These are phyloP conservation scores for Termitomyces heimii DNA, from an alignment of 768 basidiomycete species.

Conservation along the genomic window DNA sequence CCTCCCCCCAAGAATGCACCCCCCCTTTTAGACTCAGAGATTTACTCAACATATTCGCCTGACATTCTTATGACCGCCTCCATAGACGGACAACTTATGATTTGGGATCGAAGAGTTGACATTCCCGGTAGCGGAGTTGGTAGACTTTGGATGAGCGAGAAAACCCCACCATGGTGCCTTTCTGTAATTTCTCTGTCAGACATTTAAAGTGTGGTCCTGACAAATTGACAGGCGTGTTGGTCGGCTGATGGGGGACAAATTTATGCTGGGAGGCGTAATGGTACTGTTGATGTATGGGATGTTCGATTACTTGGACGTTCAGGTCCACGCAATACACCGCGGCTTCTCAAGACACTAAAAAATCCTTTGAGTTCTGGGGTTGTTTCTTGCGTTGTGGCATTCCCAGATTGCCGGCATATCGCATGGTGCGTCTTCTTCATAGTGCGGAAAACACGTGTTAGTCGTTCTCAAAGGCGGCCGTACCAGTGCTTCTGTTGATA, in stretches of 20 bases:
- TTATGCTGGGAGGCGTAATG: constrained; percentile 87
- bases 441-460: background rate
- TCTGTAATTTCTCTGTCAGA: constrained; percentile 50
- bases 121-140: constrained; percentile 68
- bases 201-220: background rate
- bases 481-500: constrained; percentile 82
- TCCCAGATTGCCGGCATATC: constrained; percentile 89
- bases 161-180: constrained; percentile 93
- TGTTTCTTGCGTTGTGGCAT: constrained; percentile 85
- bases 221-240: constrained; percentile 76
- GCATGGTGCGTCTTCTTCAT: constrained; percentile 58
- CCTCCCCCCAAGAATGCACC: constrained; percentile 71
- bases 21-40: constrained; percentile 57
- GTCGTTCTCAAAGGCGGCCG: background rate
- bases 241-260: constrained; percentile 83
- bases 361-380: constrained; percentile 88
- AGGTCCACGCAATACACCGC: constrained; percentile 60
- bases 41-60: constrained; percentile 63
- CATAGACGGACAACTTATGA: constrained; percentile 86
- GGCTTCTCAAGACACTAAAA: constrained; percentile 72
- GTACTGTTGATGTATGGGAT: constrained; percentile 92
- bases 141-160: constrained; percentile 83
- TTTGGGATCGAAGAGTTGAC: constrained; percentile 84
- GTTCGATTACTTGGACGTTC: constrained; percentile 72
- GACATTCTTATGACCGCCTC: constrained; percentile 85